Base-by-base conservation (phyloP, 2,329 filamentous ascomycete species). In the Tolypocladium capitatum region DNA sequence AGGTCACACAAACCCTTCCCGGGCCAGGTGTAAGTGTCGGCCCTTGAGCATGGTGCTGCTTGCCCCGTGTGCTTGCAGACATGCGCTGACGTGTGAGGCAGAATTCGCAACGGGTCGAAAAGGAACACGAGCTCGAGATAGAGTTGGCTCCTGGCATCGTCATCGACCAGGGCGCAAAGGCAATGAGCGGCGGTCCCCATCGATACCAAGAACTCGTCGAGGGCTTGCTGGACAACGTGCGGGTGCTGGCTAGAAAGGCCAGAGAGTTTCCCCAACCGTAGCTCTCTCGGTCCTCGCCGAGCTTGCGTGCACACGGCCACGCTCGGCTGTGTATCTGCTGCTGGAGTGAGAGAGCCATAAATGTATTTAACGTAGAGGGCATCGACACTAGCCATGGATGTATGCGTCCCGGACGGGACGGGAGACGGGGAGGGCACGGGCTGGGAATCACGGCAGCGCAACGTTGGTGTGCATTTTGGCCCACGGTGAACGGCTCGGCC, bases 121-220 rank as follows among this genome's bases (percentile, higher is more conserved):
- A 86, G 55, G 83, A 85, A 53, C 86, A 91, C 59, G 87, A 94
- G 65, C 73, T 92, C 7, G 87, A 94, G 60, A 75, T 94, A 43
- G 87, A 92, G 61, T 63, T 92, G 14, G 72, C 79, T n/a, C 72
- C 83, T 0, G 66, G 64, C 5, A 69, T 74, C n/a, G 62, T 91
- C 14, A 66, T 84, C 43, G 75, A 83, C 11, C 83, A 90, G 53
- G 83, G 83, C 7, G 68, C 69, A 33, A 71, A 73, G 48, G 74
- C 79, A 24, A 68, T 73, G 55, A 63, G 62, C 5, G 68, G 69
- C 2, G 68, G 73, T 48, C 68, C 71, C 6, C 79, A 82, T 55
- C 76, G 74, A 46, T 88, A 84, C 60, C 72, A 78, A 47, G 75
- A 80, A 42, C 64, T 91, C 14, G 76, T 92, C 3, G 80, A 84